Evolutionary conservation across 2,329 filamentous ascomycete genomes (phyloP).

Genomic region (Tolypocladium endophyticum): DNA sequence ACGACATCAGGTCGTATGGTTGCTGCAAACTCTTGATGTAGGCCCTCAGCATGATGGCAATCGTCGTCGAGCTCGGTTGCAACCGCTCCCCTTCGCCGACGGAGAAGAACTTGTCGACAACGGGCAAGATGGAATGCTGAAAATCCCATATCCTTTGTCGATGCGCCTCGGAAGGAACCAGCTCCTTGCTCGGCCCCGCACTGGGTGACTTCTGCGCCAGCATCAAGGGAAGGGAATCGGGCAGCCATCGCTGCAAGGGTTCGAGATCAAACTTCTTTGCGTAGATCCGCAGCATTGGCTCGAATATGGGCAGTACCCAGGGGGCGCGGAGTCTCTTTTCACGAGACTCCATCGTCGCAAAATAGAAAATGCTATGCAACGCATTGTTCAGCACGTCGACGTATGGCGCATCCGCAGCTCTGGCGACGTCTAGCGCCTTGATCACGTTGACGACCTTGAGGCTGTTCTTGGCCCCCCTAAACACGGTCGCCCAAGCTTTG

Average conservation of each 20-base stretch:
- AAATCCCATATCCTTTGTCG: constrained; percentile 16
- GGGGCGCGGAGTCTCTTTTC: constrained; percentile 17
- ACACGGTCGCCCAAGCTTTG: constrained; percentile 57
- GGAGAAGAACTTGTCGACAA: constrained; percentile 20
- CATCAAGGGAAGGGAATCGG: constrained; percentile 22
- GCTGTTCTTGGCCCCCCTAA: constrained; percentile 57
- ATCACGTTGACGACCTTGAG: constrained; percentile 42
- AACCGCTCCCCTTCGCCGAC: constrained; percentile 11
- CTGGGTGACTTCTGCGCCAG: constrained; percentile 10
- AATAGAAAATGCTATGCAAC: constrained; percentile 39
- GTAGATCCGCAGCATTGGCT: constrained; percentile 38
- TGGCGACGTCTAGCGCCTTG: constrained; percentile 23
- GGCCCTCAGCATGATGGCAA: constrained; percentile 36
- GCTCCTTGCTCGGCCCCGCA: constrained; percentile 1
- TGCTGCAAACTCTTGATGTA: constrained; percentile 30
- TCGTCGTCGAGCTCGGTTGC: constrained; percentile 26
- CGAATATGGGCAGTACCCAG: constrained; percentile 28
- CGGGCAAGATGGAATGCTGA: constrained; percentile 19
- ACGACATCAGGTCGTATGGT: constrained; percentile 29
- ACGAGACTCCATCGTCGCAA: constrained; percentile 28
- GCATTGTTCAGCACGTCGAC: constrained; percentile 24
- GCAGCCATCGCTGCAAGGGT: constrained; percentile 31
- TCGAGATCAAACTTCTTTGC: constrained; percentile 34
- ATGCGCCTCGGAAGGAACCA: not conserved
- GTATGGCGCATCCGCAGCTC: constrained; percentile 36